These are phyloP conservation scores for Pelargonium nanum DNA, from an alignment of 345 rosid genomes.

Conservation along the genomic window DNA sequence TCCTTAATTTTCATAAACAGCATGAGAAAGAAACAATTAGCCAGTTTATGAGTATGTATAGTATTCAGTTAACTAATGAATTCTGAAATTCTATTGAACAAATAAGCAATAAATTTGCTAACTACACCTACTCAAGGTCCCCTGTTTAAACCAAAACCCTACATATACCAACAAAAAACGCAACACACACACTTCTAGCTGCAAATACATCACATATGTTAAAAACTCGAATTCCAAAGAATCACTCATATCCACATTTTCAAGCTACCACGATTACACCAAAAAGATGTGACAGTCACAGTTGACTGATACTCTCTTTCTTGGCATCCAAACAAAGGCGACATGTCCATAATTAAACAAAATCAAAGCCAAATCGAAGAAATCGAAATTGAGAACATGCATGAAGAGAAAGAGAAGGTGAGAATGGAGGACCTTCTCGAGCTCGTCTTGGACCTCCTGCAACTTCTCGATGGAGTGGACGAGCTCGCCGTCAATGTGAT, in stretches of 20 bases:
- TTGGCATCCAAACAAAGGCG: not conserved
- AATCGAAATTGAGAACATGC: too few relatives aligned
- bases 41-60: too few relatives aligned
- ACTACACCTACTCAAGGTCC: too few relatives aligned
- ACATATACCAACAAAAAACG: not conserved
- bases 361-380: too few relatives aligned
- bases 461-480: conserved; percentile 86
- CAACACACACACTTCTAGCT: not conserved
- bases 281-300: not conserved
- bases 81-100: too few relatives aligned
- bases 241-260: too few relatives aligned
- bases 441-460: conserved; percentile 94
- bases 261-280: not conserved
- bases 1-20: not conserved
- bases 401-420: not conserved
- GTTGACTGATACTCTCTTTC: not conserved
- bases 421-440: conserved; percentile 51
- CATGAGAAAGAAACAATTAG: too few relatives aligned
- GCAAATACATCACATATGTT: not conserved
- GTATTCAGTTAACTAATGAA: too few relatives aligned
- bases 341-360: not conserved
- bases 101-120: too few relatives aligned
- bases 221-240: not conserved
- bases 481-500: conserved; percentile 66
- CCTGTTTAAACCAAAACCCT: too few relatives aligned